These are phyloP conservation scores for Aspergillus cavernicola DNA, from an alignment of 495 filamentous ascomycete species.

Conservation along the genomic window DNA sequence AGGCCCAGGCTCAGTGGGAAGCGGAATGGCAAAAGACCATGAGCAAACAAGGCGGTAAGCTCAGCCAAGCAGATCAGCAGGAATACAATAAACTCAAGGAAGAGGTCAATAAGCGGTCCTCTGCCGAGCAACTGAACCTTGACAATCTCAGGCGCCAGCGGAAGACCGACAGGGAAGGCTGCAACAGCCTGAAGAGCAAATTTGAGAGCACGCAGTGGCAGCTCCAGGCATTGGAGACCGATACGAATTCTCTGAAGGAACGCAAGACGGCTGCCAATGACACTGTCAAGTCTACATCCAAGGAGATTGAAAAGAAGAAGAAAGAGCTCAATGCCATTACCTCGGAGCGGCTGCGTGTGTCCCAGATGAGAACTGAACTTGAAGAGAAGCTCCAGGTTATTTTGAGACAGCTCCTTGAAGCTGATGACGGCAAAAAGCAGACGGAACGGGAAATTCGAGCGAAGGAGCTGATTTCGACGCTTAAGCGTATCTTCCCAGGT, in stretches of 20 bases:
- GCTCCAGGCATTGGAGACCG: constrained; percentile 66
- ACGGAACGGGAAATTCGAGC: constrained; percentile 72
- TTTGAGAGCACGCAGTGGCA: constrained; percentile 74
- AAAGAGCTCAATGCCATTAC: constrained; percentile 80
- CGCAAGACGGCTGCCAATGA: constrained; percentile 57
- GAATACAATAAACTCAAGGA: constrained; percentile 84
- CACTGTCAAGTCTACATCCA: constrained; percentile 60
- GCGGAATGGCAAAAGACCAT: constrained; percentile 76
- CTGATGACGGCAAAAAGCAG: constrained; percentile 77
- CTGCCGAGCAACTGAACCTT: constrained; percentile 75
- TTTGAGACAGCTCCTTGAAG: constrained; percentile 72
- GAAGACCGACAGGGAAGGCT: constrained; percentile 85
- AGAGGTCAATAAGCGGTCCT: constrained; percentile 81
- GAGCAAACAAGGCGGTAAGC: constrained; percentile 78
- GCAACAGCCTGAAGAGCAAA: constrained; percentile 80
- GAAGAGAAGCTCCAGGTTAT: constrained; percentile 87
- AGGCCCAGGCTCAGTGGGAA: constrained; percentile 86
- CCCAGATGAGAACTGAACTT: constrained; percentile 77
- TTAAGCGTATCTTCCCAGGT: constrained; percentile 89
- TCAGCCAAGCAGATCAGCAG: constrained; percentile 81
- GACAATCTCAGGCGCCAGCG: constrained; percentile 79
- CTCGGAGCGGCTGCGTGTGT: constrained; percentile 76
- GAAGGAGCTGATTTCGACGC: constrained; percentile 72
- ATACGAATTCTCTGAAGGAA: constrained; percentile 65
- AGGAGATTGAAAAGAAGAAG: constrained; percentile 84